Evolutionary conservation across 2,329 filamentous ascomycete species (phyloP), one percentile per base, ranked within the genome.

Genomic region (Xylaria sp.): DNA sequence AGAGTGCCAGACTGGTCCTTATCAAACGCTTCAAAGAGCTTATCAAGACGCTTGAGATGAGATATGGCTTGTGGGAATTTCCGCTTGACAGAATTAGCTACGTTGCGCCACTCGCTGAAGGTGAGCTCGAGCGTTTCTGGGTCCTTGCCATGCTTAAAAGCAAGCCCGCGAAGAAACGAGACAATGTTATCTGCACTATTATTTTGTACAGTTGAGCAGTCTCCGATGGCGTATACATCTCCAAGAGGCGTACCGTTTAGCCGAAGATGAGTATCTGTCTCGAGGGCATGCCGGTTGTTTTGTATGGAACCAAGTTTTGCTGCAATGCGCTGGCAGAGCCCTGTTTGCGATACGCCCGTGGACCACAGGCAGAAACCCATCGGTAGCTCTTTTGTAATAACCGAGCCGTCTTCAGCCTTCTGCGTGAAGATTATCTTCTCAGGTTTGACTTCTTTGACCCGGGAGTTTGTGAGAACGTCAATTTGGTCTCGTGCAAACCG

Each of bases 341-440:
- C 87, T 4, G 93, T 92, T 78, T 97, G 96, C 0, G 94, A 86
- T 50, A 99, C 95, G 69, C 96, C 96, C 0, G 96, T 99, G 0
- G 96, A 98, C 96, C 96, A 99, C 16, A 99, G 85, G 75, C 96
- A 98, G 83, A 99, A 97, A 32, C 94, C 96, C 85, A 93, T 94
- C 0, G 96, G 95, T 0, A 99, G 88, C 76, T 99, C 96, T 79
- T 99, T 99, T 27, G 90, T 92, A n/a, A 97, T 75, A 0, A 90
- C 81, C 35, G 89, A 88, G 51, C 93, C 94, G 63, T 93, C 84
- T 3, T 92, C 88, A 58, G 86, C 85, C 77, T 93, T 91, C 79
- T 99, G 94, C 0, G 91, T 92, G 82, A 97, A 99, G 27, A 97
- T 81, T 69, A 99, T 97, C 76, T 89, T 92, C 79, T 98, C 93